Percentiles rank a stretch among this genome's conserved stretches.
These are phyloP conservation scores for Trichoderma atroviride DNA, from an alignment of 2,329 filamentous ascomycete genomes.

Conservation along the genomic window DNA sequence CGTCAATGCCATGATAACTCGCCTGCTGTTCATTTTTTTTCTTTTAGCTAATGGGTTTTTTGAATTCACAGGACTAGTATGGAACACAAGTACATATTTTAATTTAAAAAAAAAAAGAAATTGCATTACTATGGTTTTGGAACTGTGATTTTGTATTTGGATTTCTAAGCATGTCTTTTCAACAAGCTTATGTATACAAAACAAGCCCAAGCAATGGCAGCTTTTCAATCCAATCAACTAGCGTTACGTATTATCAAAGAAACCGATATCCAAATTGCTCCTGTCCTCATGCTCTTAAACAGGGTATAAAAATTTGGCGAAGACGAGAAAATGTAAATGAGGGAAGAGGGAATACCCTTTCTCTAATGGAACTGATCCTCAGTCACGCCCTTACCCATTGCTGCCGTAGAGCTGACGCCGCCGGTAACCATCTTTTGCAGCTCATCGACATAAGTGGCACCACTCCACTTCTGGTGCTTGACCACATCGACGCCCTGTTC, in stretches of 20 bases:
- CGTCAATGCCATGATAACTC: neutral
- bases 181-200: neutral
- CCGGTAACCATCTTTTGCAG: constrained; percentile 96
- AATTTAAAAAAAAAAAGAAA: constrained; percentile 3
- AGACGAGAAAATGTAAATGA: neutral
- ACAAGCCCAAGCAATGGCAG: neutral
- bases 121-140: neutral
- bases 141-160: neutral
- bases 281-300: constrained; percentile 15
- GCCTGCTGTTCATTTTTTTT: neutral
- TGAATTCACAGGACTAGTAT: neutral
- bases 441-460: constrained; percentile 92
- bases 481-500: constrained; percentile 88
- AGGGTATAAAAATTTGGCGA: constrained; percentile 18
- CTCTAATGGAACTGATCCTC: constrained; percentile 80
- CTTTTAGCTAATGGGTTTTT: neutral
- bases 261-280: constrained; percentile 6
- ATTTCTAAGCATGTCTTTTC: neutral
- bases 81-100: constrained; percentile 10
- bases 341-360: neutral
- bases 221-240: constrained; percentile 11
- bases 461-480: constrained; percentile 98
- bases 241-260: constrained; percentile 6
- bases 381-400: constrained; percentile 97
- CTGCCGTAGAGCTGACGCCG: constrained; percentile 86